A percentile compares a stretch with the other conserved stretches of the same genome.
These are phyloP conservation scores for Talaromyces atroroseus DNA, from an alignment of 2,329 filamentous ascomycete species.

Conservation along the genomic window DNA sequence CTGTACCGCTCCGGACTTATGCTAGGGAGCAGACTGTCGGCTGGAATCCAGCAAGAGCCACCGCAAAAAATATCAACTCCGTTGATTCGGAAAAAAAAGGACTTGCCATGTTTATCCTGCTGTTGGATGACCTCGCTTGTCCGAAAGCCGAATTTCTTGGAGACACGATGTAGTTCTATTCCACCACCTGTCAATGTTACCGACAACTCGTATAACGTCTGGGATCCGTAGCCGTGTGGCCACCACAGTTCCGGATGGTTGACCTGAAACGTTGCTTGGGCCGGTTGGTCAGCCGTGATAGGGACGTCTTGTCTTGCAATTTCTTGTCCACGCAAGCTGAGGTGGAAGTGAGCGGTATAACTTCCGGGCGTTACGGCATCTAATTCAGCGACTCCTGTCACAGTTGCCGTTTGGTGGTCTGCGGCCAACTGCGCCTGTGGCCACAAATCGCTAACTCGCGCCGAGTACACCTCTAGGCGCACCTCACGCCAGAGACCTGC, in stretches of 20 bases:
- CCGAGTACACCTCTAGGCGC: constrained; percentile 25
- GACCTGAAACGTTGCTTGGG: constrained; percentile 13
- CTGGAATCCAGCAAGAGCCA: constrained; percentile 63
- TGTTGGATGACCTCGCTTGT: constrained; percentile 35
- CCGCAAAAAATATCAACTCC: constrained; percentile 60
- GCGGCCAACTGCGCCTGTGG: constrained; percentile 37
- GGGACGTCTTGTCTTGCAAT: constrained; percentile 39
- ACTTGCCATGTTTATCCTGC: constrained; percentile 51
- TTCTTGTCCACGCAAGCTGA: constrained; percentile 5
- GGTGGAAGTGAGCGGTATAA: constrained; percentile 7
- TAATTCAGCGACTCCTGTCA: constrained; percentile 35
- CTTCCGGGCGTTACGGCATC: constrained; percentile 19
- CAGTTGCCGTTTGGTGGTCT: constrained; percentile 35
- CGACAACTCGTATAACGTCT: constrained; percentile 50
- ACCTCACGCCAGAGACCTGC: constrained; percentile 63
- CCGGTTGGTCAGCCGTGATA: neutral
- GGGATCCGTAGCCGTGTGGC: constrained; percentile 54
- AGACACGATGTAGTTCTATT: constrained; percentile 39
- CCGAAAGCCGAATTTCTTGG: constrained; percentile 52
- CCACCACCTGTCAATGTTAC: constrained; percentile 40
- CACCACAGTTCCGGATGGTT: constrained; percentile 53
- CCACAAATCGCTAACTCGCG: constrained; percentile 46
- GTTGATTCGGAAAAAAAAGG: constrained; percentile 62
- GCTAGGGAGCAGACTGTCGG: constrained; percentile 55
- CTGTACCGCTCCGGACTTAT: constrained; percentile 51